A percentile compares a stretch with the other conserved stretches of the same genome.
These are phyloP conservation scores for Populus nigra DNA, from an alignment of 345 rosid species.

Conservation along the genomic window DNA sequence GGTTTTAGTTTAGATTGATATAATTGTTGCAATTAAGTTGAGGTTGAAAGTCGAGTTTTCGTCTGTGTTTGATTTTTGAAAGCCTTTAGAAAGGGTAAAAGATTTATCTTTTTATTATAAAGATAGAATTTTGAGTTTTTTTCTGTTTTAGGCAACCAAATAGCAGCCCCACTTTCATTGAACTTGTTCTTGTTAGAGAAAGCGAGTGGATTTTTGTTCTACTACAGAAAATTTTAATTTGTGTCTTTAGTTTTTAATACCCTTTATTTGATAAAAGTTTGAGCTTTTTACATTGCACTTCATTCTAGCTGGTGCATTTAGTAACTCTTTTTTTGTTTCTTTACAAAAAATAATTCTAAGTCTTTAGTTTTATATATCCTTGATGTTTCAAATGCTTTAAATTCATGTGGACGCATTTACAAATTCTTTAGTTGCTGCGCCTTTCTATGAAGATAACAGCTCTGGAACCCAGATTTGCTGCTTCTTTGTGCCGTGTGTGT, in stretches of 20 bases:
- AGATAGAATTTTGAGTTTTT: neutral
- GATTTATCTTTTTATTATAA: neutral
- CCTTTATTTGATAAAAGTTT: neutral
- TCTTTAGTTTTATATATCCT: neutral
- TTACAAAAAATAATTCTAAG: no score
- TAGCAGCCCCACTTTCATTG: neutral
- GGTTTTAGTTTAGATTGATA: neutral
- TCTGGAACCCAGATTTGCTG: neutral
- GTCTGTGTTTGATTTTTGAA: neutral
- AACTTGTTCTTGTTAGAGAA: neutral
- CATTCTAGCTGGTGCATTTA: neutral
- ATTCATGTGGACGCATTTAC: neutral
- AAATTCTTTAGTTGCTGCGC: neutral
- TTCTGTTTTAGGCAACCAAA: neutral
- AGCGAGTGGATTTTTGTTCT: neutral
- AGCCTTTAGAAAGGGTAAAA: neutral
- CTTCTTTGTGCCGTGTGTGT: neutral
- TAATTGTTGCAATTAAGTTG: neutral
- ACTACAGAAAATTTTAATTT: neutral
- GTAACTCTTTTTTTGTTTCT: neutral
- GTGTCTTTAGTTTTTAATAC: neutral
- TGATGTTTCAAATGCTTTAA: neutral
- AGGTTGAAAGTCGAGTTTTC: neutral
- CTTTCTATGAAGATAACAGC: neutral
- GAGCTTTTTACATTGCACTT: neutral